Conservation (phyloP, 805 yeast species). For the Saturnispora saitoi region DNA sequence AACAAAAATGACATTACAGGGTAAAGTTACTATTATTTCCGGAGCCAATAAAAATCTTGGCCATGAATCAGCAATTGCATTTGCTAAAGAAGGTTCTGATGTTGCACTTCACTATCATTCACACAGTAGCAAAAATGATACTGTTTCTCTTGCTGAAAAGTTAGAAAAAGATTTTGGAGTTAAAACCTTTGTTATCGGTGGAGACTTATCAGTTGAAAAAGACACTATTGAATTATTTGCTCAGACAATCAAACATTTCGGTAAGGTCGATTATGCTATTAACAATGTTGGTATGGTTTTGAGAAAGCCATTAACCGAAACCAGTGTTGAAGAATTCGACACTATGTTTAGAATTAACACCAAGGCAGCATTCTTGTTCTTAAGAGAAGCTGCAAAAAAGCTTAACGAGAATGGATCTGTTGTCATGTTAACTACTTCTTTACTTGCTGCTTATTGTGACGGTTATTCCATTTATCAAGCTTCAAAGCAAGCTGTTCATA, state of each 20-base stretch:
- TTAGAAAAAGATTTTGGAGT: constrained; percentile 31
- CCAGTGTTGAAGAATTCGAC: constrained; percentile 47
- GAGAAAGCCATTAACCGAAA: constrained; percentile 49
- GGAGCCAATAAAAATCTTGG: constrained; percentile 20
- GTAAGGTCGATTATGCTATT: constrained; percentile 52
- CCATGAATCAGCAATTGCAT: constrained; percentile 31
- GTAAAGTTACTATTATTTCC: constrained; percentile 14
- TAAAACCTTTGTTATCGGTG: constrained; percentile 36
- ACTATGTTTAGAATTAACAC: constrained; percentile 45
- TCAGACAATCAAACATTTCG: constrained; percentile 36
- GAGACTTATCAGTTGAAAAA: constrained; percentile 34
- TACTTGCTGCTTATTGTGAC: constrained; percentile 56
- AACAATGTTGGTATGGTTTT: constrained; percentile 61
- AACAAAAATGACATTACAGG: constrained; percentile 9
- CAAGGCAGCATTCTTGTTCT: constrained; percentile 52
- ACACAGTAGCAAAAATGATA: constrained; percentile 27
- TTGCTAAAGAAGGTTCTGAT: constrained; percentile 47
- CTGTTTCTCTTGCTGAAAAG: constrained; percentile 31
- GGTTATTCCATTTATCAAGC: constrained; percentile 48
- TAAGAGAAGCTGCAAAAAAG: constrained; percentile 45
- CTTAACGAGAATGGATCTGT: constrained; percentile 46
- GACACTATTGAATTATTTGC: constrained; percentile 39
- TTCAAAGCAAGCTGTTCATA: constrained; percentile 48
- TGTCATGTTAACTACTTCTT: constrained; percentile 51
- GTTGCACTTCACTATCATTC: constrained; percentile 51